Evolutionary conservation across 106 monocot species (phyloP), one percentile per base, ranked within the genome.

Genomic region (Dactylorhiza incarnata): DNA sequence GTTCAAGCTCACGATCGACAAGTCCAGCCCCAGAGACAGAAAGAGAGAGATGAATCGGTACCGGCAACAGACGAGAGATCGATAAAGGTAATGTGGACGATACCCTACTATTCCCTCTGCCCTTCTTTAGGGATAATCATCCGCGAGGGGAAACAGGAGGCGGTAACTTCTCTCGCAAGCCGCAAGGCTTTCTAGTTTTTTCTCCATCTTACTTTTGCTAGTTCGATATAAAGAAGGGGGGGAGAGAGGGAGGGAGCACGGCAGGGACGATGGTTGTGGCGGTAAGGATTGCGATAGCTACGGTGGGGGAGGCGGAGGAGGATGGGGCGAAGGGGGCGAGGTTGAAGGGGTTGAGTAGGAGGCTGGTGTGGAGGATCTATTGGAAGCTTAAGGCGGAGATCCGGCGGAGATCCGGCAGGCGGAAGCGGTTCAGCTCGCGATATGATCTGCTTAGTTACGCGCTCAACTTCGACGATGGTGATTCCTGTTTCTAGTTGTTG

Each of bases 361-460:
- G 46, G 69, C 43, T 77, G 7, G 59, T 59, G 29, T 26, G 77
- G 68, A 70, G 69, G n/a, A 9, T 77, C 11, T 77, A 70, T 59
- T 77, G 77, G 68, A 68, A 43, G 24, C 14, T 77, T 0, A 19
- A 49, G 17, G 76, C 76, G 10, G 63, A 67, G 76, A 13, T 65
- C 10, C 14, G 74, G 2, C 74, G 50, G 50, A 9, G 24, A 44
- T 11, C n/a, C 19, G 15, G 15, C 22, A 76, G n/a, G 37, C 13
- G 61, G 66, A 24, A 69, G 68, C 19, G 68, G 5, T 70, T 77
- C 51, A 77, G 77, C 44, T 77, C 51, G 26, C 68, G 45, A 12
- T 77, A 77, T 14, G 77, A 77, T 77, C 68, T 68, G 50, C 69
- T 77, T 17, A 77, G 77, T 50, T 77, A 77, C 45, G 68, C 69